These are phyloP conservation scores for Mollisiaceae sp. DNA, from an alignment of 2,329 filamentous ascomycete species.

Conservation along the genomic window DNA sequence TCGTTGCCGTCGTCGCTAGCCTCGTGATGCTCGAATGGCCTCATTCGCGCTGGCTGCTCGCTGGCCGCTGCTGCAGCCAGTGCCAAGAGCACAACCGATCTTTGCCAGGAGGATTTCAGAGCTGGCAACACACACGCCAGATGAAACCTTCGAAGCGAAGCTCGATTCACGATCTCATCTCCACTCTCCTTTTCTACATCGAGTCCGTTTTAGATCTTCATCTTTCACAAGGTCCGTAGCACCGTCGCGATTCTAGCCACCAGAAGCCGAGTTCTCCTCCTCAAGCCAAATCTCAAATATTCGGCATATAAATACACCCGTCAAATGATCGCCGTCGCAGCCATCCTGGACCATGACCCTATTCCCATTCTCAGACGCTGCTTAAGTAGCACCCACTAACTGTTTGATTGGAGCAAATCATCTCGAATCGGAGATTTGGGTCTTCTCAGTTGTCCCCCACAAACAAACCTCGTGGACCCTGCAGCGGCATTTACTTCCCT, in stretches of 20 bases:
- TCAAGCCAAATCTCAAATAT: background rate
- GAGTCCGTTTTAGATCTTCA: constrained; percentile 5
- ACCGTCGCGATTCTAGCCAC: background rate
- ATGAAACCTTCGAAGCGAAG: constrained; percentile 18
- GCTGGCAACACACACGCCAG: constrained; percentile 13
- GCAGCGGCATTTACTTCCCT: constrained; percentile 19
- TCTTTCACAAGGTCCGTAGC: background rate
- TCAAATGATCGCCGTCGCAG: constrained; percentile 24
- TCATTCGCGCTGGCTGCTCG: constrained; percentile 10
- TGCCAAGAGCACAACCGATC: constrained; percentile 19
- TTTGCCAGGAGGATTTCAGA: constrained; percentile 8
- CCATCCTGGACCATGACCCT: constrained; percentile 11
- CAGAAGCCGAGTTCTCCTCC: constrained; percentile 3
- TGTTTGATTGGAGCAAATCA: constrained; percentile 8
- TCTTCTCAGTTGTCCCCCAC: constrained; percentile 16
- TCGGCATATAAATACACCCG: constrained; percentile 17
- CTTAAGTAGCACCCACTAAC: constrained; percentile 8
- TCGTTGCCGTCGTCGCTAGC: constrained; percentile 14
- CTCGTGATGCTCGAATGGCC: constrained; percentile 16
- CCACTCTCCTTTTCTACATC: constrained; percentile 8
- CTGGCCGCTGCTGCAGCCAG: constrained; percentile 7
- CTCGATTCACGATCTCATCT: constrained; percentile 11
- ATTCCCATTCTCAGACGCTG: constrained; percentile 16
- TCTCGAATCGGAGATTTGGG: constrained; percentile 22
- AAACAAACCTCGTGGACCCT: constrained; percentile 8